These are phyloP conservation scores for Floccularia luteovirens DNA, from an alignment of 768 basidiomycete genomes.

Conservation along the genomic window DNA sequence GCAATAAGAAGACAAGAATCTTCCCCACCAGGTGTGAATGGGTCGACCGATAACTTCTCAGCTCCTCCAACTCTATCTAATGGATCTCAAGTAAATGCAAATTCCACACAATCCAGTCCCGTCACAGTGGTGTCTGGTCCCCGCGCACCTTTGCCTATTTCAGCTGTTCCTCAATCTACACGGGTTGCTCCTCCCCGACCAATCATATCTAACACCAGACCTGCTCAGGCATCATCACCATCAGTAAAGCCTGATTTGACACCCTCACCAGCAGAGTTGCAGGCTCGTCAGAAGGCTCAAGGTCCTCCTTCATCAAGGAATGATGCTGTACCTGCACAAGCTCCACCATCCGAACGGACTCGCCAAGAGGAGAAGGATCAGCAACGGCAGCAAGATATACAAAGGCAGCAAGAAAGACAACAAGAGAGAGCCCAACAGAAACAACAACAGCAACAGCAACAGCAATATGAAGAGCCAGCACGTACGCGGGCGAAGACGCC, in stretches of 20 bases:
- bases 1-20: slow-evolving; percentile 30
- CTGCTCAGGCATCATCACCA: slow-evolving; percentile 64
- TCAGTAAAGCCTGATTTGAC: slow-evolving; percentile 48
- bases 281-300: slow-evolving; percentile 53
- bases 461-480: slow-evolving; percentile 17
- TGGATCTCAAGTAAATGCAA: slow-evolving; percentile 34
- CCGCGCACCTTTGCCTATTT: slow-evolving; percentile 18
- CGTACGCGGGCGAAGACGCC: slow-evolving; percentile 9
- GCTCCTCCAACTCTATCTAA: slow-evolving; percentile 51
- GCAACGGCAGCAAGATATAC: slow-evolving; percentile 23
- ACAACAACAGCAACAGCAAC: slow-evolving; percentile 9
- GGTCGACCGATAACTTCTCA: slow-evolving; percentile 32
- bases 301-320: slow-evolving; percentile 31
- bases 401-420: slow-evolving; percentile 15
- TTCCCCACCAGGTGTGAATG: slow-evolving; percentile 31
- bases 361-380: slow-evolving; percentile 8
- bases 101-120: neutral
- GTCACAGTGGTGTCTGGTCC: slow-evolving; percentile 20
- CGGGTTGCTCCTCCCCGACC: slow-evolving; percentile 21
- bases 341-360: slow-evolving; percentile 11
- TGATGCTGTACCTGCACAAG: slow-evolving; percentile 21
- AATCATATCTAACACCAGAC: slow-evolving; percentile 42
- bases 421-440: slow-evolving; percentile 13
- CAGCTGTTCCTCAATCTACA: slow-evolving; percentile 18
- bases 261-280: slow-evolving; percentile 58